phyloP scores from a whole-genome alignment of 2,329 filamentous ascomycete genomes.

The Drechslerella stenobrocha region DNA sequence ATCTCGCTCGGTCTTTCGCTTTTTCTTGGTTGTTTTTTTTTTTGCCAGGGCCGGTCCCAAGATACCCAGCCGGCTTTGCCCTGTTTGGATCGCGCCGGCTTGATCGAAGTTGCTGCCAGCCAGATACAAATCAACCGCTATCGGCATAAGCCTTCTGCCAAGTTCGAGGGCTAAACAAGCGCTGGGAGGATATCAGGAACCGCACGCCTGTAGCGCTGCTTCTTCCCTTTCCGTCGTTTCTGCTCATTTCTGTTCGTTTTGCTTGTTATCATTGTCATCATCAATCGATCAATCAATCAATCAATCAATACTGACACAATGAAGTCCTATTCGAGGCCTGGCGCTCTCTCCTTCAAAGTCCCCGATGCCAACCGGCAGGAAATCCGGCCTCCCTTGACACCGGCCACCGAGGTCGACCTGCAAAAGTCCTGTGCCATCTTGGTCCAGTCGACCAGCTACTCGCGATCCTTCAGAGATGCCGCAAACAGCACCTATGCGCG shows the following conservation, averaged over 20 bases:
- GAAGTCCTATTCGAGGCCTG: slow-evolving; percentile 36
- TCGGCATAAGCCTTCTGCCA: slow-evolving; percentile 1
- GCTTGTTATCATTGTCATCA: no score
- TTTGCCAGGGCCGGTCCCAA: slow-evolving; percentile 26
- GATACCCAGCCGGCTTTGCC: slow-evolving; percentile 22
- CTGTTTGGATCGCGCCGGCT: slow-evolving; percentile 12
- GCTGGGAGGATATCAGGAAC: neutral
- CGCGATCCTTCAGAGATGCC: slow-evolving; percentile 21
- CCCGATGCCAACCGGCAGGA: slow-evolving; percentile 23
- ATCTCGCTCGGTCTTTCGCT: neutral
- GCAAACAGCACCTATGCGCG: slow-evolving; percentile 14
- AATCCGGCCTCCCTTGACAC: slow-evolving; percentile 35
- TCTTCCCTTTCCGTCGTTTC: neutral
- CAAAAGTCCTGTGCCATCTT: slow-evolving; percentile 44
- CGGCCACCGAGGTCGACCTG: slow-evolving; percentile 40
- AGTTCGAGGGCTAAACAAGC: neutral
- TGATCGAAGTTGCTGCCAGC: slow-evolving; percentile 6
- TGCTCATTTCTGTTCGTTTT: neutral
- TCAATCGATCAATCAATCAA: no score
- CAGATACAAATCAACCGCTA: neutral
- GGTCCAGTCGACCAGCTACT: slow-evolving; percentile 35
- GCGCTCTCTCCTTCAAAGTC: slow-evolving; percentile 37
- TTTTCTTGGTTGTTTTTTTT: slow-evolving; percentile 9
- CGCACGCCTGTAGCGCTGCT: neutral
- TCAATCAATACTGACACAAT: slow-evolving; percentile 16